Evolutionary conservation across 108 stramenopile genomes (phyloP), one percentile per base, ranked within the genome.

Genomic region (Nitzschia inconspicua): DNA sequence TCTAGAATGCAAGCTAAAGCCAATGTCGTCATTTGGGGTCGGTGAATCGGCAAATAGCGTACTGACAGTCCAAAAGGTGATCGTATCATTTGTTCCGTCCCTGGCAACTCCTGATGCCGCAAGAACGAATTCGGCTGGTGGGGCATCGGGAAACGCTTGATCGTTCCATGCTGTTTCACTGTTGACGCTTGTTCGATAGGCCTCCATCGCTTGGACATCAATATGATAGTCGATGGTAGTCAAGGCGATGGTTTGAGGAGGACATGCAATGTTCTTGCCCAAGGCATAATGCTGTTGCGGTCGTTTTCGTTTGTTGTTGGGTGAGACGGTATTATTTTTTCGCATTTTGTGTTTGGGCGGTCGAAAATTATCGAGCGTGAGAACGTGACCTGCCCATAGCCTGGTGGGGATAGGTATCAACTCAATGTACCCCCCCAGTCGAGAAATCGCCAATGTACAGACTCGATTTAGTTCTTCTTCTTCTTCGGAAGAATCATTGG

Each of bases 381-480:
- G 47, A 13, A 65, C 35, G 6, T 72, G 76, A 10, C 77, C 82
- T 0, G 53, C 48, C 83, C 88, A 89, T 11, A 93, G 27, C 44
- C 61, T 52, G n/a, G 55, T 57, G 23, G 88, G 82, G 5, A 93
- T 11, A 20, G 84, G 82, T 14, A 93, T 44, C 8, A 93, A 58
- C 63, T 93, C 91, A 16, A 93, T 62, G 52, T 59, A 84, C 8
- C 84, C 91, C 20, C 91, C 88, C 53, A 93, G 57, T 36, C 91
- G 84, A 10, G 82, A 69, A 7, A 93, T 55, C 13, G 60, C 84
- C 31, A 93, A 47, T 25, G 74, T 65, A 20, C 67, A 66, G 9
- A 54, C 40, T 61, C 34, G 48, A 25, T 34, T 29, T 24, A 8
- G 44, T 8, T 74, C 62, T 3, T 44, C n/a, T 28, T 57, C 18